Evolutionary conservation across 768 basidiomycete genomes (phyloP).

Genomic region (Xerocomus spinulosus): DNA sequence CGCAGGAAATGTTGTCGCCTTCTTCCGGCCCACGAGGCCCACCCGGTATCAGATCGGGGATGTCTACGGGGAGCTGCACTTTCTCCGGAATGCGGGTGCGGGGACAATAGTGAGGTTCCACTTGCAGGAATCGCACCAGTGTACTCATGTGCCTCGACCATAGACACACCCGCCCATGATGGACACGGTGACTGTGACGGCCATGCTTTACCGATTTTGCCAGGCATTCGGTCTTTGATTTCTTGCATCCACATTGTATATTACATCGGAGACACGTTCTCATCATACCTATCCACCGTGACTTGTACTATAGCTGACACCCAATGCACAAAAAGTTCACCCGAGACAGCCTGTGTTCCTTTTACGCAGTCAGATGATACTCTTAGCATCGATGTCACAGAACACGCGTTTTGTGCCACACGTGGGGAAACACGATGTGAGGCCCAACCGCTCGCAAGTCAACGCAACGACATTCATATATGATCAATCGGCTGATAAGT

Average conservation of each 20-base stretch:
- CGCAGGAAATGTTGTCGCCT: constrained; percentile 65
- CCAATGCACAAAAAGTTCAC: constrained; percentile 25
- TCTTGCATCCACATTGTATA: constrained; percentile 30
- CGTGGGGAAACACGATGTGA: constrained; percentile 33
- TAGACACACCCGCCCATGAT: constrained; percentile 88
- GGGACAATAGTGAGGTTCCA: constrained; percentile 65
- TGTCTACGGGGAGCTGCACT: constrained; percentile 82
- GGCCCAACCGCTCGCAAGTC: constrained; percentile 16
- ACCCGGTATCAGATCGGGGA: constrained; percentile 84
- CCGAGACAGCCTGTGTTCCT: constrained; percentile 19
- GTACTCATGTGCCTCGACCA: constrained; percentile 21
- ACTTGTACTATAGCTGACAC: constrained; percentile 27
- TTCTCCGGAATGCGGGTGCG: constrained; percentile 70
- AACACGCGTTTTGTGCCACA: constrained; percentile 30
- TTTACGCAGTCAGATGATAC: constrained; percentile 20
- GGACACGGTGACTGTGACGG: constrained; percentile 81
- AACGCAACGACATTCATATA: constrained; percentile 17
- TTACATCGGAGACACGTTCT: constrained; percentile 26
- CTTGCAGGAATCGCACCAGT: constrained; percentile 16
- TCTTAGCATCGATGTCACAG: constrained; percentile 15
- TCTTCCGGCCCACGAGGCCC: constrained; percentile 72
- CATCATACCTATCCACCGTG: constrained; percentile 27
- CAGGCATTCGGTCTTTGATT: constrained; percentile 44
- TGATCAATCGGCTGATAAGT: constrained; percentile 29
- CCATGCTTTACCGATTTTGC: constrained; percentile 82